These are phyloP conservation scores for Candida mesenterica DNA, from an alignment of 1,139 yeast species.

Conservation along the genomic window DNA sequence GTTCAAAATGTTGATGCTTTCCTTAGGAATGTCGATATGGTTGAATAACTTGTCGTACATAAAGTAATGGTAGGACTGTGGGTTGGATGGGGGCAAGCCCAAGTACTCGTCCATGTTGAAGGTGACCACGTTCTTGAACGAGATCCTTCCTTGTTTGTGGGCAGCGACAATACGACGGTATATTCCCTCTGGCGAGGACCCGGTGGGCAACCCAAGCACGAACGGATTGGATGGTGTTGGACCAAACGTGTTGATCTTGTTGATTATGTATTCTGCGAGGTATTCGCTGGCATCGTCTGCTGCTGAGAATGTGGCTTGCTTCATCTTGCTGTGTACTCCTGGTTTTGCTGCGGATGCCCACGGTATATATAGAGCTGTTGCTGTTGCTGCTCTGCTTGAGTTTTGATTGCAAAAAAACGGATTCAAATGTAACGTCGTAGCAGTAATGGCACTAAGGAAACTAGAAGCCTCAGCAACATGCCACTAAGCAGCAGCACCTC, in stretches of 20 bases:
- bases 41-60: conserved; percentile 59
- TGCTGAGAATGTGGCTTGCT: conserved; percentile 39
- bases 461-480: no score
- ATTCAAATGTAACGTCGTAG: conserved; percentile 8
- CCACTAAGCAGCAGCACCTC: no score
- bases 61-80: conserved; percentile 60
- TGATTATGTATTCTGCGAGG: conserved; percentile 50
- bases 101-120: conserved; percentile 66
- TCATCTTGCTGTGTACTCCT: conserved; percentile 21
- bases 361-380: no score
- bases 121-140: conserved; percentile 56
- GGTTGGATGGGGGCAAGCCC: conserved; percentile 47
- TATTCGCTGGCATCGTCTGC: conserved; percentile 47
- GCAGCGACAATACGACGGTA: conserved; percentile 49
- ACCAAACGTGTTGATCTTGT: conserved; percentile 41
- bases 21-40: conserved; percentile 55
- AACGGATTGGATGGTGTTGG: conserved; percentile 53
- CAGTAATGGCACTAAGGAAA: no score
- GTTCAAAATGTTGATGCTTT: conserved; percentile 56
- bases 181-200: conserved; percentile 63
- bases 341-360: no score
- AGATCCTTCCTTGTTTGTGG: conserved; percentile 42
- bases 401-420: neutral
- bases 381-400: no score
- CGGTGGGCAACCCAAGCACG: conserved; percentile 64